A percentile compares a stretch with the other conserved stretches of the same genome.
phyloP scores from a whole-genome alignment of 2,329 filamentous ascomycete species.

The Monosporascus cannonballus region DNA sequence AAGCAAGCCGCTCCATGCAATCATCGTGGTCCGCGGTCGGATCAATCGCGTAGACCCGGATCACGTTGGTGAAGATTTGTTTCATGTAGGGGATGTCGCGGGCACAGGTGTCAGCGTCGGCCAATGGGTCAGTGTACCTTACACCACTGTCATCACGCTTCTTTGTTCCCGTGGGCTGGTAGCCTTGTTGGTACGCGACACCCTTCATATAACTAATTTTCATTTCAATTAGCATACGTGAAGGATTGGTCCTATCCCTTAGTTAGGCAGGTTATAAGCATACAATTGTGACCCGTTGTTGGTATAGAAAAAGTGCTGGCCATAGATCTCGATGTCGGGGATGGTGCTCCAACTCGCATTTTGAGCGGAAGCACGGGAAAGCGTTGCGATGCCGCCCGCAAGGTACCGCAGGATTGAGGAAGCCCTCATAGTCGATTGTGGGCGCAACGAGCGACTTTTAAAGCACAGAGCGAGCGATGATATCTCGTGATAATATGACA shows the following conservation, averaged over 20 bases:
- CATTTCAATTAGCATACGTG: conserved; percentile 1
- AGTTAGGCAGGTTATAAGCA: conserved; percentile 14
- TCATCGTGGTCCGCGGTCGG: conserved; percentile 68
- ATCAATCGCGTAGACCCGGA: conserved; percentile 92
- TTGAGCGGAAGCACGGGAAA: conserved; percentile 19
- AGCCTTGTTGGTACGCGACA: conserved; percentile 89
- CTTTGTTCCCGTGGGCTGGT: conserved; percentile 43
- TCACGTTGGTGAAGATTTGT: conserved; percentile 80
- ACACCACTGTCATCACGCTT: conserved; percentile 35
- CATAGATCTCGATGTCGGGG: conserved; percentile 22
- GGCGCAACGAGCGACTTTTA: not conserved
- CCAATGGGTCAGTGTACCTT: conserved; percentile 76
- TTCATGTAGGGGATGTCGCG: conserved; percentile 80
- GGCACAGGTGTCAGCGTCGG: conserved; percentile 64
- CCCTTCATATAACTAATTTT: conserved; percentile 68
- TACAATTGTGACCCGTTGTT: conserved; percentile 67
- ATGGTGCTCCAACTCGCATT: conserved; percentile 23
- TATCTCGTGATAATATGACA: not conserved
- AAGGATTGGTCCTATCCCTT: not conserved
- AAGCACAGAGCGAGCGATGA: not conserved
- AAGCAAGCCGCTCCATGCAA: conserved; percentile 79
- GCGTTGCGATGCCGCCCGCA: conserved; percentile 16
- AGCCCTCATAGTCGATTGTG: conserved; percentile 18
- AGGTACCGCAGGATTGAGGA: conserved; percentile 17
- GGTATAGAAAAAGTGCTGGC: conserved; percentile 30